phyloP scores from a whole-genome alignment of 352 stramenopile species.

The Globisporangium cystogenes region DNA sequence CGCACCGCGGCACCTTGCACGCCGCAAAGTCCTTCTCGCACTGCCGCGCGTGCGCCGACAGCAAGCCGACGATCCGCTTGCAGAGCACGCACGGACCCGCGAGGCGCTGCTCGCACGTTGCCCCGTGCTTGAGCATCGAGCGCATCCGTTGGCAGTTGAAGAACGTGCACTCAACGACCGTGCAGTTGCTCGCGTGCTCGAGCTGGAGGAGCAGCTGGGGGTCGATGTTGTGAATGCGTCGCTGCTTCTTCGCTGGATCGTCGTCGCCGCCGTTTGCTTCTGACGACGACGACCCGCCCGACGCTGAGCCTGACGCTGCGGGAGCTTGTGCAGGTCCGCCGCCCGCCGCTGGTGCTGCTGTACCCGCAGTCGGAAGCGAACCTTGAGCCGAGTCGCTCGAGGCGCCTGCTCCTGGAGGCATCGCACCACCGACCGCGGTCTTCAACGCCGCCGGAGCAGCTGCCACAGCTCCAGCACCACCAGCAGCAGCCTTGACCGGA shows the following conservation, averaged over 20 bases:
- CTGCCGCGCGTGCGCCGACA: constrained; percentile 76
- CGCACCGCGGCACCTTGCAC: constrained; percentile 83
- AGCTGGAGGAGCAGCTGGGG: constrained; percentile 81
- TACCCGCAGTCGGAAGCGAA: not conserved
- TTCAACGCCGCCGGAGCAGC: not conserved
- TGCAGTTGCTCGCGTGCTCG: constrained; percentile 78
- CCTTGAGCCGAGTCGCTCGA: not conserved
- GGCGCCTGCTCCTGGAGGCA: no score
- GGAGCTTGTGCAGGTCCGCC: no score
- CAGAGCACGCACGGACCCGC: constrained; percentile 77
- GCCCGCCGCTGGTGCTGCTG: not conserved
- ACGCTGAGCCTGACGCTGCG: not conserved
- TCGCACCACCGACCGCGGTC: not conserved
- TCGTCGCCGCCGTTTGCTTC: constrained; percentile 21
- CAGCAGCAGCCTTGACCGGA: constrained; percentile 11
- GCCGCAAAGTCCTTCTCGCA: constrained; percentile 70
- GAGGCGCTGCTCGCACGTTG: constrained; percentile 77
- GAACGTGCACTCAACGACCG: constrained; percentile 63
- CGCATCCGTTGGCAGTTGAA: constrained; percentile 87
- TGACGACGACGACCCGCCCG: no score
- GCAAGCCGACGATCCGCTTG: constrained; percentile 80
- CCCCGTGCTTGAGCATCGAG: constrained; percentile 88
- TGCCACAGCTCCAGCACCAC: constrained; percentile 1
- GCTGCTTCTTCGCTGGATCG: constrained; percentile 89
- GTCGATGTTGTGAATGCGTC: constrained; percentile 86